A percentile compares a stretch with the other conserved stretches of the same genome.
These are phyloP conservation scores for Gamsiella multidivaricata DNA, from an alignment of 192 early-diverging fungal species.

Conservation along the genomic window DNA sequence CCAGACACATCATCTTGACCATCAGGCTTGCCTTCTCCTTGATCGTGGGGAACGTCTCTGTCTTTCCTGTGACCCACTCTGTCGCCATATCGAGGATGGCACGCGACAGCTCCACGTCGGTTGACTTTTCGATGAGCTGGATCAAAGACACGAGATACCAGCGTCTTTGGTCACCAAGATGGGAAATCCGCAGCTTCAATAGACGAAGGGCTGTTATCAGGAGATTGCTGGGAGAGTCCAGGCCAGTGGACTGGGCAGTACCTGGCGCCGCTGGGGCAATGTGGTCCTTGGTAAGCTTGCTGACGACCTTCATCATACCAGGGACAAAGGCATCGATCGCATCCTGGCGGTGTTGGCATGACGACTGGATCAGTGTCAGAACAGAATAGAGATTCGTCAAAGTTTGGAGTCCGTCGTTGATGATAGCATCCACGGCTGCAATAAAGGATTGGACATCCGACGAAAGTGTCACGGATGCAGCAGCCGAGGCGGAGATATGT, in stretches of 20 bases:
- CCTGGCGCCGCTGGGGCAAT: constrained; percentile 56
- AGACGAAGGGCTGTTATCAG: constrained; percentile 65
- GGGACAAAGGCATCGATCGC: constrained; percentile 78
- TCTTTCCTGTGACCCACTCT: constrained; percentile 85
- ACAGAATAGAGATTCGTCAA: constrained; percentile 73
- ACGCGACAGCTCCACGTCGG: constrained; percentile 76
- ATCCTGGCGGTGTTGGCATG: constrained; percentile 69
- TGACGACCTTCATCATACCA: constrained; percentile 84
- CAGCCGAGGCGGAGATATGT: constrained; percentile 55
- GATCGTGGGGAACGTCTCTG: constrained; percentile 92
- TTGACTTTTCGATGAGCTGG: constrained; percentile 87
- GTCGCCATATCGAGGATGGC: constrained; percentile 85
- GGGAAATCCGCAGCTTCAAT: constrained; percentile 69
- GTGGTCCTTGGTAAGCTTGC: constrained; percentile 89
- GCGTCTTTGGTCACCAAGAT: constrained; percentile 87
- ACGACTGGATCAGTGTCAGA: constrained; percentile 75
- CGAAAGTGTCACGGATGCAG: constrained; percentile 57
- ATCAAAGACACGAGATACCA: constrained; percentile 84
- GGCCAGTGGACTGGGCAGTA: constrained; percentile 44
- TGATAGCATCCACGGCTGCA: constrained; percentile 68
- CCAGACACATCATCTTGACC: constrained; percentile 90
- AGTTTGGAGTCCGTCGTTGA: constrained; percentile 75
- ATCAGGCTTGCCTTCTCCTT: constrained; percentile 97
- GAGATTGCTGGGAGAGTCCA: constrained; percentile 63
- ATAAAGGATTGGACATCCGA: constrained; percentile 58